Evolutionary conservation across 345 rosid species (phyloP), one percentile per base, ranked within the genome.

Genomic region (Abelmoschus esculentus): DNA sequence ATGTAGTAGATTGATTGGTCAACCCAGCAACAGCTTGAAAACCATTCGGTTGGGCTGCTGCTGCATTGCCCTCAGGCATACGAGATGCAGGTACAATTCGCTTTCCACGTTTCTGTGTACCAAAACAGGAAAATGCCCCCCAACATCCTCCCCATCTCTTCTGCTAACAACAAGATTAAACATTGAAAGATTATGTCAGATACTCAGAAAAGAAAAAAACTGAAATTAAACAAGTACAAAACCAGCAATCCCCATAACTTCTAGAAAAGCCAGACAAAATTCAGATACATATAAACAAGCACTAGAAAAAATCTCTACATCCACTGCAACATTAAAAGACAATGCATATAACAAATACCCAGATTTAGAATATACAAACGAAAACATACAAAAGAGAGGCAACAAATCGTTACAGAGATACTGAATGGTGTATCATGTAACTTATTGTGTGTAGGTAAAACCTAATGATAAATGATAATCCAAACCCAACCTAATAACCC

Each of bases 81-180:
- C 97, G 90, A 70, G 91, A 77, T 59, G 97, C 90, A 9, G 98
- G 97, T 17, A 87, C 93, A 61, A 93, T 90, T 19, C 98, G 87
- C 63, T 83, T 93, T 71, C 96, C 96, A 74, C 98, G 90, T 79
- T 90, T 90, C 54, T 87, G 88, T 1, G 81, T 15, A 75, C 89
- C 82, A 42, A 93, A 93, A 80, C 98, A 93, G 63, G 96, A 80
- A 52, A 93, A 81, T 9, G 86, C 89, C 53, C 86, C 90, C 81
- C 79, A 93, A 79, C 98, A 93, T 54, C 96, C 91, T 69, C 88
- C 91, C 93, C 97, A 93, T 80, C 90, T 77, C 85, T 89, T 90
- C 74, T 82, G 79, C 97, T 93, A 88, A 59, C 70, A 79, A 73
- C 11, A 49, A 72, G 65, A 49, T 28, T 22, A 34, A 19, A 17